These are phyloP conservation scores for Pythium folliculosum DNA, from an alignment of 352 stramenopile genomes.

Conservation along the genomic window DNA sequence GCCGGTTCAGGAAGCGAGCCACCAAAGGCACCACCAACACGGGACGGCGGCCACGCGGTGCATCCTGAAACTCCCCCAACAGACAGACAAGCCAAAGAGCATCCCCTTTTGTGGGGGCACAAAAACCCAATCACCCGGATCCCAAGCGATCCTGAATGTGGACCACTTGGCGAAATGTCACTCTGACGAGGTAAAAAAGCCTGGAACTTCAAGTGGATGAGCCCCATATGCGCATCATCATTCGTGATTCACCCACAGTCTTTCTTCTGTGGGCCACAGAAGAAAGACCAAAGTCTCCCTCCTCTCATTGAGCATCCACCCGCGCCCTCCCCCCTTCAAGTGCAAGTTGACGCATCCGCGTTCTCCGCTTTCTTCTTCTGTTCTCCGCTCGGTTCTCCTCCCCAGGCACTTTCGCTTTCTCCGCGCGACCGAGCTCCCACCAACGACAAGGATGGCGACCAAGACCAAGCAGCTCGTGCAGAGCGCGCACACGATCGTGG, in stretches of 20 bases:
- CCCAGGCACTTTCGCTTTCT: conserved; percentile 1
- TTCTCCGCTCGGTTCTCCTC: background rate
- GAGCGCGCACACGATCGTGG: conserved; percentile 53
- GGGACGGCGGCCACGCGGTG: conserved; percentile 26
- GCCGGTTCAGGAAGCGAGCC: conserved; percentile 8
- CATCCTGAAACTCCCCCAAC: conserved; percentile 28
- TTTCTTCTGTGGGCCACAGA: too few relatives aligned
- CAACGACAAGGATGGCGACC: background rate
- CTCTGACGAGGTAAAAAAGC: background rate
- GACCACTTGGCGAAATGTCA: conserved; percentile 14
- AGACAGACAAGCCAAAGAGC: too few relatives aligned
- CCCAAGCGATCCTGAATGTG: conserved; percentile 6
- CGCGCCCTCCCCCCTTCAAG: background rate
- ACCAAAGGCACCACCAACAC: background rate
- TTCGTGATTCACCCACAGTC: too few relatives aligned
- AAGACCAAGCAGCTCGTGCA: conserved; percentile 52
- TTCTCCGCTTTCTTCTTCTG: background rate
- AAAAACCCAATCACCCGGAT: conserved; percentile 29
- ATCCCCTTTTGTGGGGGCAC: background rate
- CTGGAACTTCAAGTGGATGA: conserved; percentile 25
- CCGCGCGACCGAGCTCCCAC: background rate
- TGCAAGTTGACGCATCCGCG: conserved; percentile 19
- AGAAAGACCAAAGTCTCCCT: too few relatives aligned
- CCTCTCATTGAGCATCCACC: too few relatives aligned
- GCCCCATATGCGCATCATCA: background rate